Conservation (phyloP, 768 basidiomycete genomes). For the Mycena epipterygia region DNA sequence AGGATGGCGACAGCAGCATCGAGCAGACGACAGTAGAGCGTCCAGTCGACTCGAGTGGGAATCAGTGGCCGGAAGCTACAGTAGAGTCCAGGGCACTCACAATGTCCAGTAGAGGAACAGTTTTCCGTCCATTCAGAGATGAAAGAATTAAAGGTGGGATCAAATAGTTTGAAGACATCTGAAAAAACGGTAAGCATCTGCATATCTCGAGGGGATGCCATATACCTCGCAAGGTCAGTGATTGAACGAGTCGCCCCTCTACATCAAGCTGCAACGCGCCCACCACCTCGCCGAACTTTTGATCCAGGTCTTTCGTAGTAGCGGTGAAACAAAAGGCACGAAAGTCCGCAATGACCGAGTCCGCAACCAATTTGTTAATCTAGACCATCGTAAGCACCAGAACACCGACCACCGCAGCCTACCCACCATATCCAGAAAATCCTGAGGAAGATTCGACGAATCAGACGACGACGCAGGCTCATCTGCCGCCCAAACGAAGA, state of each 20-base stretch:
- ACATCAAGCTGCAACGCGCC: slow-evolving; percentile 63
- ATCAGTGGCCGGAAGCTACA: slow-evolving; percentile 17
- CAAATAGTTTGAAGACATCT: slow-evolving; percentile 59
- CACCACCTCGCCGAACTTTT: slow-evolving; percentile 62
- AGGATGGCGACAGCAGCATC: slow-evolving; percentile 57
- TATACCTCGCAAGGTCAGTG: slow-evolving; percentile 61
- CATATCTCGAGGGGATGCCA: slow-evolving; percentile 19
- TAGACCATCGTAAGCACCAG: slow-evolving; percentile 41
- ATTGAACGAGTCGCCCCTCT: slow-evolving; percentile 67
- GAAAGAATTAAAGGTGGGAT: slow-evolving; percentile 54
- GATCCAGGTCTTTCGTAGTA: slow-evolving; percentile 68
- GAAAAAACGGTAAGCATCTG: slow-evolving; percentile 11
- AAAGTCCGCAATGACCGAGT: slow-evolving; percentile 55
- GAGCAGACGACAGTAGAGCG: slow-evolving; percentile 60
- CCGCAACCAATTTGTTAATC: slow-evolving; percentile 64
- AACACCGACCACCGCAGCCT: neutral
- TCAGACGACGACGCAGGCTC: slow-evolving; percentile 47
- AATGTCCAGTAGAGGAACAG: slow-evolving; percentile 55
- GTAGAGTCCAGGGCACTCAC: slow-evolving; percentile 51
- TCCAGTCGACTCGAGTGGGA: slow-evolving; percentile 67
- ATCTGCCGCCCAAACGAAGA: slow-evolving; percentile 71
- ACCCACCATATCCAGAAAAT: slow-evolving; percentile 74
- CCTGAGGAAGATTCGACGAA: slow-evolving; percentile 47
- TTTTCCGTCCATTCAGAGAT: slow-evolving; percentile 63
- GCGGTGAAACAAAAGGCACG: slow-evolving; percentile 66